Evolutionary conservation across 2,329 filamentous ascomycete genomes (phyloP).

Genomic region (Periglandula ipomoeae): DNA sequence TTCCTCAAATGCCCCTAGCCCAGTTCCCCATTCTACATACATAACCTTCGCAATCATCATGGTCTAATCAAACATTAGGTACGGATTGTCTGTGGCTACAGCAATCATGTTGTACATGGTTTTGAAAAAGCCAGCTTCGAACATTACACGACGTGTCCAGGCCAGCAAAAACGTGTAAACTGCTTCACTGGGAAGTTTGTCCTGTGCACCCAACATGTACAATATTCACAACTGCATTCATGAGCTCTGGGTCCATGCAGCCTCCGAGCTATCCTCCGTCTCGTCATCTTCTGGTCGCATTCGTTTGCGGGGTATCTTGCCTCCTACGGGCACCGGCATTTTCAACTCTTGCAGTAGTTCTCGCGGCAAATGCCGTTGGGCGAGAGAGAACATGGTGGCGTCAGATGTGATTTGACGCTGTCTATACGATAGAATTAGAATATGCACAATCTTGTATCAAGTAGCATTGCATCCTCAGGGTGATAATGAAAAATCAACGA

Average conservation of each 20-base stretch:
- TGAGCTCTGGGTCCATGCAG: slow-evolving; percentile 15
- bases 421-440: slow-evolving; percentile 38
- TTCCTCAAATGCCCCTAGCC: too few relatives aligned
- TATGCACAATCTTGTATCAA: not conserved
- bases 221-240: not conserved
- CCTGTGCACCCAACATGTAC: not conserved
- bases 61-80: slow-evolving; percentile 47
- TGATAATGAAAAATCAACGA: slow-evolving; percentile 11
- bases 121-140: slow-evolving; percentile 72
- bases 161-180: slow-evolving; percentile 65
- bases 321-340: slow-evolving; percentile 50
- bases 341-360: slow-evolving; percentile 77
- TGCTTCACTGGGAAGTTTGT: too few relatives aligned
- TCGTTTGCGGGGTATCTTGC: slow-evolving; percentile 35
- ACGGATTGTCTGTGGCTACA: slow-evolving; percentile 74
- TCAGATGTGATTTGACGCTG: slow-evolving; percentile 66
- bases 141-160: slow-evolving; percentile 63
- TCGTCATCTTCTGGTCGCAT: slow-evolving; percentile 24
- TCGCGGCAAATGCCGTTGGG: slow-evolving; percentile 70
- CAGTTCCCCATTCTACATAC: not conserved
- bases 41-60: not conserved
- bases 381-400: slow-evolving; percentile 76
- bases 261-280: slow-evolving; percentile 20
- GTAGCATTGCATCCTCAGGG: not conserved
- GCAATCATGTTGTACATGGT: slow-evolving; percentile 97